Evolutionary conservation across 169 alveolate genomes (phyloP), one percentile per base, ranked within the genome.

Genomic region (Neospora caninum): DNA sequence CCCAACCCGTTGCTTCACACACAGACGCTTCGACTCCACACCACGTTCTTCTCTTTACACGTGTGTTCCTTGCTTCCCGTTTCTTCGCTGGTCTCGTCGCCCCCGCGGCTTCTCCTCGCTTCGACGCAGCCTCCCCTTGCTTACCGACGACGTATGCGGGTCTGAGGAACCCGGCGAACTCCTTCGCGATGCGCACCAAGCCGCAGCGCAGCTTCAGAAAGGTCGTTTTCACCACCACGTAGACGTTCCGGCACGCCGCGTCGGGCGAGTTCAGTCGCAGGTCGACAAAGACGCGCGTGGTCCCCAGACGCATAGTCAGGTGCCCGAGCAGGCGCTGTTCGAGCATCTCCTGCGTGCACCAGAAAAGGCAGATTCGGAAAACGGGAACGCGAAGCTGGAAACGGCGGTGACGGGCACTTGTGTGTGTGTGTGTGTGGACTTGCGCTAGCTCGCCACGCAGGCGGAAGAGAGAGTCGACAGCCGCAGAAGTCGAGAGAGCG

Each of bases 241-340:
- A 89, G 31, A 89, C 67, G 29, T 89, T 89, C 9, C 88, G 70
- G 41, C 58, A 39, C 49, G 39, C 86, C 0, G 87, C 45, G 41
- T 45, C 31, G 34, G 53, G 88, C 4, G 93, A 43, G 88, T 70
- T 89, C 42, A 89, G 73, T 38, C 70, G 36, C 69, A 70, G 29
- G 34, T 89, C 93, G 31, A 89, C 69, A n/a, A 89, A 89, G 69
- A 89, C 41, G 53, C 78, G 86, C 41, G 93, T 69, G 18, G 89
- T 41, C 38, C 88, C 93, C 13, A 70, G 86, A n/a, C 93, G 88
- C 69, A 69, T 69, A 45, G 58, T 39, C 88, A 89, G 93, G 70
- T n/a, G 53, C 34, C 93, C 93, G 22, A 89, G 64, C 25, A 89
- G 73, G 34, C 87, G 86, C 86, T 78, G 86, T 73, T 89, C 93